Percentiles rank a stretch among this genome's conserved stretches.
Evolutionary conservation across 2,329 filamentous ascomycete species (phyloP).

Genomic region (Byssothecium circinans): DNA sequence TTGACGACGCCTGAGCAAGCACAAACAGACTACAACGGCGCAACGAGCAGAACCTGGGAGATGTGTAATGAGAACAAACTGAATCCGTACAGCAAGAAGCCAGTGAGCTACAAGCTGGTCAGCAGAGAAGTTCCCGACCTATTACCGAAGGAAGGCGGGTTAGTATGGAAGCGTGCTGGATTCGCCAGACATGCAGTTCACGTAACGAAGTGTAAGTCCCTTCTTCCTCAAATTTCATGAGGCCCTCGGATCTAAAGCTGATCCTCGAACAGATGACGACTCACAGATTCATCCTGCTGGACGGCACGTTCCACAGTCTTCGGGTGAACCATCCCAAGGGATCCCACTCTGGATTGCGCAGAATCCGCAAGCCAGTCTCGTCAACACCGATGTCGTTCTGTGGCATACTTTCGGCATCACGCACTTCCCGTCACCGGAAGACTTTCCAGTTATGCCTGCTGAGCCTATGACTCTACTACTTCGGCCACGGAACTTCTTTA

Average conservation of each 20-base stretch:
- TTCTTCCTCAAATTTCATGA: not conserved
- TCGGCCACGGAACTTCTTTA: conserved; percentile 80
- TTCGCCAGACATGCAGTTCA: conserved; percentile 87
- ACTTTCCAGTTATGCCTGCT: conserved; percentile 89
- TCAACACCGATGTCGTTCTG: conserved; percentile 82
- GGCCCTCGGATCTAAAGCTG: conserved; percentile 5
- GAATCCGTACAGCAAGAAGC: conserved; percentile 85
- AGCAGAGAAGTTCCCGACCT: conserved; percentile 79
- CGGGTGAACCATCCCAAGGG: conserved; percentile 73
- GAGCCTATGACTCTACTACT: conserved; percentile 77
- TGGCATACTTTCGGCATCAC: conserved; percentile 95
- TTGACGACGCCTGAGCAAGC: conserved; percentile 69
- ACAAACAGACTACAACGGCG: conserved; percentile 78
- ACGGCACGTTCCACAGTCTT: conserved; percentile 85
- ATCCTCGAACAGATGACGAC: conserved; percentile 63
- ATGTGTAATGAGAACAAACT: conserved; percentile 81
- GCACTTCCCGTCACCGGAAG: conserved; percentile 86
- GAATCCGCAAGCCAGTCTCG: conserved; percentile 67
- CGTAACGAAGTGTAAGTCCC: conserved; percentile 78
- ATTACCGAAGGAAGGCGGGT: conserved; percentile 75
- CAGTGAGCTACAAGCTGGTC: conserved; percentile 84
- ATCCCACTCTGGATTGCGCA: conserved; percentile 75
- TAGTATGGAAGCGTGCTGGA: conserved; percentile 88
- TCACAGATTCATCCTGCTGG: conserved; percentile 83
- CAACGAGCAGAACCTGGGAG: conserved; percentile 83